A percentile compares a stretch with the other conserved stretches of the same genome.
phyloP scores from a whole-genome alignment of 805 yeast species.

The Komagataella mondaviorum region DNA sequence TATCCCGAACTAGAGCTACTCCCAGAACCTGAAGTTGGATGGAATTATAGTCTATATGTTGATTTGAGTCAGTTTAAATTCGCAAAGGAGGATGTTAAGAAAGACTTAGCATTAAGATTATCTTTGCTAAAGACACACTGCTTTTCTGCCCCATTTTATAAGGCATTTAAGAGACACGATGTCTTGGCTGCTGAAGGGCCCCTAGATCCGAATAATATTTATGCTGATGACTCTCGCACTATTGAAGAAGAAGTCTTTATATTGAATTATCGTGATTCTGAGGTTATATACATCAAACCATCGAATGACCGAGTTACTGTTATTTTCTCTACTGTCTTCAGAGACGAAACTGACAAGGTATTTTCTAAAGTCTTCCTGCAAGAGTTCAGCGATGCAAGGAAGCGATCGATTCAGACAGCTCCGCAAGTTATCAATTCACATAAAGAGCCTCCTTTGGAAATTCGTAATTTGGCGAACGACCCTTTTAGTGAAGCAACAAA shows the following conservation, averaged over 20 bases:
- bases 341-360: conserved; percentile 91
- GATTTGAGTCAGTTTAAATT: conserved; percentile 34
- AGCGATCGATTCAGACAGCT: conserved; percentile 90
- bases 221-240: conserved; percentile 23
- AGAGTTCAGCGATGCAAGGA: conserved; percentile 93
- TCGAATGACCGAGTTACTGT: conserved; percentile 95
- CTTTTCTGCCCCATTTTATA: conserved; percentile 85
- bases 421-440: conserved; percentile 94
- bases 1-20: conserved; percentile 30
- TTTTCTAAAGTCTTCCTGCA: conserved; percentile 84
- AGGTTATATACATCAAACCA: conserved; percentile 81
- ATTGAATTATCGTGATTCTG: conserved; percentile 85
- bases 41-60: conserved; percentile 63
- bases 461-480: conserved; percentile 27
- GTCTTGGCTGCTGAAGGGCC: conserved; percentile 34
- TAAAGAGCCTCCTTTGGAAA: conserved; percentile 86
- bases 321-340: conserved; percentile 84
- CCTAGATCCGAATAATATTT: conserved; percentile 24
- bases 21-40: conserved; percentile 55
- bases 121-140: conserved; percentile 74
- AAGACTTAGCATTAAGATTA: conserved; percentile 44
- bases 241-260: conserved; percentile 46
- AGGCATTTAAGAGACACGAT: conserved; percentile 73
- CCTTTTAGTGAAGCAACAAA: conserved; percentile 22
- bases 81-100: conserved; percentile 30